Evolutionary conservation across 2,329 filamentous ascomycete species (phyloP).

Genomic region (Cordyceps tenuipes): DNA sequence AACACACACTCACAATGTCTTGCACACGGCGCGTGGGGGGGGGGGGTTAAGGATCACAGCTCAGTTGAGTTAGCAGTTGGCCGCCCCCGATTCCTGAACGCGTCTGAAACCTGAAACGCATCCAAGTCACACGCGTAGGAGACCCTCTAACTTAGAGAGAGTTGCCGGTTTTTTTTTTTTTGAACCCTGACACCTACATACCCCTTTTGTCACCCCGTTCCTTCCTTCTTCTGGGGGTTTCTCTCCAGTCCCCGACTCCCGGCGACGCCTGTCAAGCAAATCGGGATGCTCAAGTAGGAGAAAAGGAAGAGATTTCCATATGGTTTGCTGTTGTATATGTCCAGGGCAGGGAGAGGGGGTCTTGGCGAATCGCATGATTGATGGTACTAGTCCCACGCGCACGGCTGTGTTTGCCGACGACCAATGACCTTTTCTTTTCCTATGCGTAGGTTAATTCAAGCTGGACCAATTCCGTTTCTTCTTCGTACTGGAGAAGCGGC

Average conservation of each 20-base stretch:
- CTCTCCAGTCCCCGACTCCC: too few species aligned
- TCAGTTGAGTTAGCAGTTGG: too few species aligned
- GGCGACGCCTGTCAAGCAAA: background rate
- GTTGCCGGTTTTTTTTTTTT: too few species aligned
- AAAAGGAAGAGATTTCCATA: background rate
- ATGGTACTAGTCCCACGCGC: background rate
- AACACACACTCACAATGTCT: background rate
- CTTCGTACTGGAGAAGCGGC: background rate
- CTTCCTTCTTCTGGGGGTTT: too few species aligned
- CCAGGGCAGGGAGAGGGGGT: too few species aligned
- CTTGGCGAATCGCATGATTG: too few species aligned
- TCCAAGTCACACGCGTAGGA: background rate
- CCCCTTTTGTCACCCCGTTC: background rate
- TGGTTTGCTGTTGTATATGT: background rate
- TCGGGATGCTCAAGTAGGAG: background rate
- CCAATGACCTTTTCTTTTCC: background rate
- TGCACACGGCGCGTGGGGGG: background rate
- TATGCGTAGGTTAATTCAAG: background rate
- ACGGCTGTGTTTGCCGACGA: background rate
- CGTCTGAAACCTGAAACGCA: conserved; percentile 9
- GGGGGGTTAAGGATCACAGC: too few species aligned
- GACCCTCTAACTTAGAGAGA: background rate
- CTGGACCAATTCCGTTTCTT: background rate
- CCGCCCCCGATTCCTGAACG: background rate
- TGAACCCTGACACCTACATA: background rate